Evolutionary conservation across 352 stramenopile genomes (phyloP).

Genomic region (Phytophthora citrophthora): DNA sequence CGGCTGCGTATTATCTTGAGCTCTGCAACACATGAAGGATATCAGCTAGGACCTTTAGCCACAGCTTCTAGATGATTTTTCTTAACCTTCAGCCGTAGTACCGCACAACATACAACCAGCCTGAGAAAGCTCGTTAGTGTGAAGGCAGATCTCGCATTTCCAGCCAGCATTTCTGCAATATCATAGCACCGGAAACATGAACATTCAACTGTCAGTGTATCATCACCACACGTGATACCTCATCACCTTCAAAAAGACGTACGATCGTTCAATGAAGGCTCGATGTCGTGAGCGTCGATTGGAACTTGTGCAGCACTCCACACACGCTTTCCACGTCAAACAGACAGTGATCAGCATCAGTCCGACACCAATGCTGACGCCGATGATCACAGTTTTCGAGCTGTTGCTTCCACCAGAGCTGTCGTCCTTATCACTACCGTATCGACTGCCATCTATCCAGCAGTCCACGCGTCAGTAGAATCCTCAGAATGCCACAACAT

Average conservation of each 20-base stretch:
- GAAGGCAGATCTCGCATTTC: constrained; percentile 62
- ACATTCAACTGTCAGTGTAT: constrained; percentile 6
- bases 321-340: constrained; percentile 57
- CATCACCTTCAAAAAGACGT: constrained; percentile 19
- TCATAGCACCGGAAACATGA: constrained; percentile 10
- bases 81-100: constrained; percentile 43
- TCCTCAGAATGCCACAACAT: neutral
- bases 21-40: constrained; percentile 20
- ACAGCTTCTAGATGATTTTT: neutral
- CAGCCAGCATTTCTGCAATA: constrained; percentile 47
- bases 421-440: constrained; percentile 16
- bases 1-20: constrained; percentile 17
- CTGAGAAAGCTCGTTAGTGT: constrained; percentile 60
- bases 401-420: constrained; percentile 21
- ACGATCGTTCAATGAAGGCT: constrained; percentile 57
- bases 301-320: constrained; percentile 56
- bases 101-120: constrained; percentile 61
- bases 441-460: constrained; percentile 23
- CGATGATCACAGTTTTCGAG: constrained; percentile 39
- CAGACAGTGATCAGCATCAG: constrained; percentile 47
- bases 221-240: constrained; percentile 4
- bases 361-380: constrained; percentile 35
- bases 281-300: constrained; percentile 43
- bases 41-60: constrained; percentile 1
- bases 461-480: constrained; percentile 5